A percentile compares a stretch with the other conserved stretches of the same genome.
phyloP scores from a whole-genome alignment of 108 stramenopile species.

The Pseudonitzschia multistriata region DNA sequence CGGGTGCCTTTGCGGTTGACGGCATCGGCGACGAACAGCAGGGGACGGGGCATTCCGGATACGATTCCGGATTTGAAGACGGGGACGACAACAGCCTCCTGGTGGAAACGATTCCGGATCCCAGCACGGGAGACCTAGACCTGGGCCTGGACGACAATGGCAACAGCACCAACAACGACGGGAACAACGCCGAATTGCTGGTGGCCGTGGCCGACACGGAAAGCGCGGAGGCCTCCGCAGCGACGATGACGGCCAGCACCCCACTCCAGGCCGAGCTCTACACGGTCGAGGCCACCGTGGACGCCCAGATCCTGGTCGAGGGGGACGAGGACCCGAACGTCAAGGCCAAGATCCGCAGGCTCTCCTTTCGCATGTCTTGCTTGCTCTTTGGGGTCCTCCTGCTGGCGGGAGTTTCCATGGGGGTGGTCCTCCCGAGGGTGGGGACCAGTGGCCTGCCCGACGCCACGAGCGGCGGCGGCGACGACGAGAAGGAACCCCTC shows the following conservation, averaged over 20 bases:
- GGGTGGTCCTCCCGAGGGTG: slow-evolving; percentile 3
- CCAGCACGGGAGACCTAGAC: neutral
- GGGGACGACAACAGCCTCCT: slow-evolving; percentile 4
- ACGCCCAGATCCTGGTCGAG: slow-evolving; percentile 13
- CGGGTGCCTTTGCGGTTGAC: slow-evolving; percentile 34
- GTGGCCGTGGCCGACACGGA: neutral
- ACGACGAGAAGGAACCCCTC: neutral
- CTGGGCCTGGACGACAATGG: neutral
- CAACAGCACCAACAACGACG: neutral
- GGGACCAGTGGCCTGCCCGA: neutral
- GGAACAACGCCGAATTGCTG: neutral
- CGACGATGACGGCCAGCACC: neutral
- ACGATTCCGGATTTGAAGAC: slow-evolving; percentile 42
- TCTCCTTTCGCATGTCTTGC: neutral
- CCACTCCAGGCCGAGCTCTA: slow-evolving; percentile 32
- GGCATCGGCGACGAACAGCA: slow-evolving; percentile 15
- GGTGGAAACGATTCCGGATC: neutral
- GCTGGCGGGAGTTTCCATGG: slow-evolving; percentile 16
- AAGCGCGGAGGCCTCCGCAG: neutral
- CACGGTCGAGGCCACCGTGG: slow-evolving; percentile 22
- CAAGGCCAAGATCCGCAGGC: neutral
- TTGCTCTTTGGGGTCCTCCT: slow-evolving; percentile 1
- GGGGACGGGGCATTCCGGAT: slow-evolving; percentile 9
- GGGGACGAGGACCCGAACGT: slow-evolving; percentile 1
- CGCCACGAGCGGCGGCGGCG: neutral